Percentiles rank a stretch among this genome's conserved stretches.
These are phyloP conservation scores for Acanthamoeba culbertsoni DNA, from an alignment of 208 protist species.

Conservation along the genomic window DNA sequence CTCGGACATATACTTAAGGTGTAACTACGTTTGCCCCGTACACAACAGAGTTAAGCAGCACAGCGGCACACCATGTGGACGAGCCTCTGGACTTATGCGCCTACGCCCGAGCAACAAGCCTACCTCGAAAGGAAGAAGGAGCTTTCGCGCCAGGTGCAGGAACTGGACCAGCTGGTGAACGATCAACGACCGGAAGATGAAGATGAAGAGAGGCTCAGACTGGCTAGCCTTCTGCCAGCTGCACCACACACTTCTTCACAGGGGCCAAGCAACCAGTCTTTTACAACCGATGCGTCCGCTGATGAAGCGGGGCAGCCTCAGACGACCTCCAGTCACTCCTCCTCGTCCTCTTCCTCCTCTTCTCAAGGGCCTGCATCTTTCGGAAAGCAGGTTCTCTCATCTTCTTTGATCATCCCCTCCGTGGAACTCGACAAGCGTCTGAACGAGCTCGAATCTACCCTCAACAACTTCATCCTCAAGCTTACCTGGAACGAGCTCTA, in stretches of 20 bases:
- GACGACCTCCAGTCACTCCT: neutral
- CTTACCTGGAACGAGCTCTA: neutral
- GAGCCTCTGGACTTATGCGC: neutral
- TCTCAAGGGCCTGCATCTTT: neutral
- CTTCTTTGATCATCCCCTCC: neutral
- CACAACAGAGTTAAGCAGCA: neutral
- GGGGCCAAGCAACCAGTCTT: neutral
- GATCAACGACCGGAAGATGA: neutral
- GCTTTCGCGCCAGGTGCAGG: neutral
- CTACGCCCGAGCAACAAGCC: neutral
- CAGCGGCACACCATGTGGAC: neutral
- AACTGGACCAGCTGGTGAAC: neutral
- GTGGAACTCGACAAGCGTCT: neutral
- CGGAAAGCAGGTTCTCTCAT: neutral
- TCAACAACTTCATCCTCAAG: slow-evolving; percentile 10
- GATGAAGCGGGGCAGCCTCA: too few species aligned
- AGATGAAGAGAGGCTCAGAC: neutral
- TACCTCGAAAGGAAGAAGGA: neutral
- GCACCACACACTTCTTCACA: neutral
- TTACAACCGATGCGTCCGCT: too few species aligned
- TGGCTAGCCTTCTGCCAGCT: neutral
- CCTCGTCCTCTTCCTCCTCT: neutral
- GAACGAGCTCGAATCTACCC: neutral
- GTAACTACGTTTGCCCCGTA: neutral
- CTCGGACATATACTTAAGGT: too few species aligned